phyloP scores from a whole-genome alignment of 2,329 filamentous ascomycete genomes.

The Phialophora tarda region DNA sequence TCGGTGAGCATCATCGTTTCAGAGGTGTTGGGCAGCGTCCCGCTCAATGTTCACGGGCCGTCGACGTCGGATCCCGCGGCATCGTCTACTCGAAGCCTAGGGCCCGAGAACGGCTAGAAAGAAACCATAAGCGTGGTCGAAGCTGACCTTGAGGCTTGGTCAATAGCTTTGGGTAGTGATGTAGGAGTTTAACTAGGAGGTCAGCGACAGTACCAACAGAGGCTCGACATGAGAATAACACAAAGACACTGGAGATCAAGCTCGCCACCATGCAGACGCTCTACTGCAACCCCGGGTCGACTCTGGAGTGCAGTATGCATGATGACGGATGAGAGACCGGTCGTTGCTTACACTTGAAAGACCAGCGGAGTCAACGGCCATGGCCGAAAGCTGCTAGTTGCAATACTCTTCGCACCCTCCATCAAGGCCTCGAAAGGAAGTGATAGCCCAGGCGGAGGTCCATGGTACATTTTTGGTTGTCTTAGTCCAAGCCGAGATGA shows the following conservation, averaged over 20 bases:
- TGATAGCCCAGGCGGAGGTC: constrained; percentile 11
- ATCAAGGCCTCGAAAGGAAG: constrained; percentile 9
- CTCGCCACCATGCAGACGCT: background rate
- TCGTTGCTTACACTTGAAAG: background rate
- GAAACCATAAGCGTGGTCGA: background rate
- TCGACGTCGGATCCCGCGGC: background rate
- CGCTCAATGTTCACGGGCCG: background rate
- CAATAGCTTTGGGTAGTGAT: background rate
- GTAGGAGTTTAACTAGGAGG: background rate
- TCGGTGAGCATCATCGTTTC: background rate
- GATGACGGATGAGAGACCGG: constrained; percentile 1
- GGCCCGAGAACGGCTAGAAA: background rate
- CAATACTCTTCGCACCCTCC: background rate
- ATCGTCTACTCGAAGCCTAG: background rate
- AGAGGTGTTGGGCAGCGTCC: background rate
- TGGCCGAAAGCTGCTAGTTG: background rate
- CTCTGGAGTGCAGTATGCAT: background rate
- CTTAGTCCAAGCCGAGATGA: constrained; percentile 19
- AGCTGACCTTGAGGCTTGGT: background rate
- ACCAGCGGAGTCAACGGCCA: background rate
- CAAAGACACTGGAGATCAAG: background rate
- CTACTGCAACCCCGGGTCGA: background rate
- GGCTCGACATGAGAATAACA: background rate
- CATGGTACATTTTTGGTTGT: constrained; percentile 5
- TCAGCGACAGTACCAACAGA: background rate